Evolutionary conservation across 176 grass and related monocot species (phyloP).

Genomic region (Hsuehochloa calcarea): DNA sequence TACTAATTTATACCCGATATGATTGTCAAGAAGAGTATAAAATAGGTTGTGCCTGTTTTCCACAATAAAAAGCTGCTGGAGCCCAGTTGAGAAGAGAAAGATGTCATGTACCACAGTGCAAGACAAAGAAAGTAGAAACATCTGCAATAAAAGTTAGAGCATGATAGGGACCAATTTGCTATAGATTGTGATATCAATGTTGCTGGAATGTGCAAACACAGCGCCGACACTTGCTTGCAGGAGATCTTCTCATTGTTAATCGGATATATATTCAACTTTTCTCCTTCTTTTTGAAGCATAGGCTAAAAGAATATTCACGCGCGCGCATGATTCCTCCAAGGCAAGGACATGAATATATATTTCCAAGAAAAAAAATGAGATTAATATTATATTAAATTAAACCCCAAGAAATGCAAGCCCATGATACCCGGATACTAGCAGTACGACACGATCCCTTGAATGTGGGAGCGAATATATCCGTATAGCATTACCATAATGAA

Average conservation of each 20-base stretch:
- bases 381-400: background rate
- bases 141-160: background rate
- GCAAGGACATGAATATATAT: background rate
- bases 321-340: background rate
- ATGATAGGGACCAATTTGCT: slow-evolving; percentile 7
- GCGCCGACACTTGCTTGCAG: background rate
- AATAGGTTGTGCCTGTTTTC: background rate
- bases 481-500: background rate
- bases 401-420: background rate
- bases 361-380: background rate
- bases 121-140: background rate
- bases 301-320: slow-evolving; percentile 15
- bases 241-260: slow-evolving; percentile 15
- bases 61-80: background rate
- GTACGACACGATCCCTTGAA: background rate
- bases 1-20: slow-evolving; percentile 5
- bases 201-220: background rate
- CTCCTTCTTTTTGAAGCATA: background rate
- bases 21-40: background rate
- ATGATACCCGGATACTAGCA: background rate
- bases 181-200: background rate
- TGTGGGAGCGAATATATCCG: background rate
- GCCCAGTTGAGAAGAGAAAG: background rate
- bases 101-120: background rate
- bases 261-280: slow-evolving; percentile 15